Evolutionary conservation across 495 filamentous ascomycete species (phyloP).

Genomic region (Talaromyces ruber): DNA sequence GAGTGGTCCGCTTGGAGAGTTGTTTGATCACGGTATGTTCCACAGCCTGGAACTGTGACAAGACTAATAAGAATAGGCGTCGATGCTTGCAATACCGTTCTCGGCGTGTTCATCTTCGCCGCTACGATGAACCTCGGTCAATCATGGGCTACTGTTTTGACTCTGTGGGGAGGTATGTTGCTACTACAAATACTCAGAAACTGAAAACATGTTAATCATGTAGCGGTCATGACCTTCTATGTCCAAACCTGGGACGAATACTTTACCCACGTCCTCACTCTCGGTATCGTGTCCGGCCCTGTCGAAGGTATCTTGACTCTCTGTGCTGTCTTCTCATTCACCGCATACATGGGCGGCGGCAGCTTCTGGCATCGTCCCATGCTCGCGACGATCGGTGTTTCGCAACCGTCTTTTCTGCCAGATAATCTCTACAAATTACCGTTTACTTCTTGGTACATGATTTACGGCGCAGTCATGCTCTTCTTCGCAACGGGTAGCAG

Average conservation of each 20-base stretch:
- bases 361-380: constrained; percentile 87
- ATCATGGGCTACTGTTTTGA: constrained; percentile 79
- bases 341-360: constrained; percentile 74
- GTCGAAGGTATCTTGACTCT: constrained; percentile 91
- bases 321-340: constrained; percentile 73
- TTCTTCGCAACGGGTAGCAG: constrained; percentile 68
- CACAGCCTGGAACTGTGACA: background rate
- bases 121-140: constrained; percentile 88
- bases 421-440: constrained; percentile 61
- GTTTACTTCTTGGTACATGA: constrained; percentile 87
- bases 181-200: background rate
- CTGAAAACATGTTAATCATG: background rate
- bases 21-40: constrained; percentile 84
- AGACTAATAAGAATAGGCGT: constrained; percentile 44
- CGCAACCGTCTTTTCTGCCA: constrained; percentile 57
- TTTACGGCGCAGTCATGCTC: constrained; percentile 78
- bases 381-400: constrained; percentile 62
- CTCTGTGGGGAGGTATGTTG: constrained; percentile 69
- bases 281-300: constrained; percentile 87
- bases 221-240: constrained; percentile 80
- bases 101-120: constrained; percentile 87
- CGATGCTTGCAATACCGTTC: constrained; percentile 90
- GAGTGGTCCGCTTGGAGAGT: constrained; percentile 87
- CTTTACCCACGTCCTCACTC: constrained; percentile 89
- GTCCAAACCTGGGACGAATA: constrained; percentile 99